Evolutionary conservation across 129 eudicot genomes (phyloP), one percentile per base, ranked within the genome.

Genomic region (Glebionis coronaria): DNA sequence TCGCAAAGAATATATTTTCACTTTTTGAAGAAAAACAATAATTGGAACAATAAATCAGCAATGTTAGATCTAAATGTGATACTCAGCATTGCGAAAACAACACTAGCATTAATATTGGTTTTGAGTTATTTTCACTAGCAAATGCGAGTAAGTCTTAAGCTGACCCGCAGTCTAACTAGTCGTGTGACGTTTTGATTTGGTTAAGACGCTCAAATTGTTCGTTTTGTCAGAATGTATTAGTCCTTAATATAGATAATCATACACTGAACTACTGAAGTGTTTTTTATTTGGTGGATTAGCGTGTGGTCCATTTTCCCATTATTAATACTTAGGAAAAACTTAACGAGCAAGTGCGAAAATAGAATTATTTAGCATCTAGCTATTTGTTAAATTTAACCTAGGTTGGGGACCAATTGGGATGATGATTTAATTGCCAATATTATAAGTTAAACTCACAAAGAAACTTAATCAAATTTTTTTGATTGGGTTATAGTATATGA

Each of bases 401-500:
- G 73, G 46, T 68, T 59, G 69, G 79, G 74, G 79, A 59, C 46
- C 56, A 40, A 64, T 51, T 11, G 64, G 21, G 71, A 44, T 52
- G 47, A 61, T 53, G 70, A 61, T 72, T 21, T 44, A 42, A n/a
- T 44, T 57, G 44, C 61, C 56, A 56, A 65, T 46, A 31, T 66
- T 40, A 35, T 74, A 29, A 46, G 18, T 23, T 56, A 47, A 67
- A 13, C 40, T 6, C n/a, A 10, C 46, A 29, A 50, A 12, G n/a
- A 5, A 23, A 49, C 4, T 1, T 56, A 66, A 19, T 31, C 19
- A 29, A 28, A 57, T 45, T 52, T 28, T 19, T 3, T 31, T 74
- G 9, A 25, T 64, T 9, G 49, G 15, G 21, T 64, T 44, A 28
- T 23, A 12, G 23, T 64, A 7, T 38, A n/a, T n/a, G 78, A 64